phyloP scores from a whole-genome alignment of 306 rosid species.

The Nissolia schottii region DNA sequence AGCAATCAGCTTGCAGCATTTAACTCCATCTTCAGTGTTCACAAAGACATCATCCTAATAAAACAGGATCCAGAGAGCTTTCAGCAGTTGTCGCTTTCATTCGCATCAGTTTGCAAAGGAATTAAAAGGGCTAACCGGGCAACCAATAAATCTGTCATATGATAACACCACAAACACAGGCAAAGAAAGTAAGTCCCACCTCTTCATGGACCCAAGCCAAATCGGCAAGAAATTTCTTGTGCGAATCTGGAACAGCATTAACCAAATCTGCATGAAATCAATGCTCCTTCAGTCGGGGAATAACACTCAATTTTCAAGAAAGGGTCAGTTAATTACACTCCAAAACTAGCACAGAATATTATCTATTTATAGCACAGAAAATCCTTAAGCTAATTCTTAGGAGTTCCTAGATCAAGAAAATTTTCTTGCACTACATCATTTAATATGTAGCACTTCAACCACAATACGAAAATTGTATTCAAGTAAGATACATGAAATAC shows the following conservation, averaged over 20 bases:
- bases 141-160: not conserved
- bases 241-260: conserved; percentile 84
- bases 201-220: conserved; percentile 94
- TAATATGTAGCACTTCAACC: not conserved
- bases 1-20: conserved; percentile 72
- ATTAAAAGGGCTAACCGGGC: not conserved
- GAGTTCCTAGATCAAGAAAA: not conserved
- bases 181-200: conserved; percentile 41
- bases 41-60: conserved; percentile 68
- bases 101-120: conserved; percentile 4
- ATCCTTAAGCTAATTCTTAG: not conserved
- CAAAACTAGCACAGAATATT: not conserved
- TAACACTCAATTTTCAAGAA: not conserved
- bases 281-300: conserved; percentile 6
- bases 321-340: not conserved
- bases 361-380: not conserved
- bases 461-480: too few species aligned
- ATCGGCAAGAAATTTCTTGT: conserved; percentile 83
- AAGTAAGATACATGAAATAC: too few species aligned
- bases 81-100: conserved; percentile 22
- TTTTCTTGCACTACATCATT: not conserved
- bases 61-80: conserved; percentile 17
- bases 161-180: not conserved
- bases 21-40: conserved; percentile 51
- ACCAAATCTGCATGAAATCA: conserved; percentile 66